Conservation (phyloP, 495 filamentous ascomycete species). For the Mytilinidion resinicola region DNA sequence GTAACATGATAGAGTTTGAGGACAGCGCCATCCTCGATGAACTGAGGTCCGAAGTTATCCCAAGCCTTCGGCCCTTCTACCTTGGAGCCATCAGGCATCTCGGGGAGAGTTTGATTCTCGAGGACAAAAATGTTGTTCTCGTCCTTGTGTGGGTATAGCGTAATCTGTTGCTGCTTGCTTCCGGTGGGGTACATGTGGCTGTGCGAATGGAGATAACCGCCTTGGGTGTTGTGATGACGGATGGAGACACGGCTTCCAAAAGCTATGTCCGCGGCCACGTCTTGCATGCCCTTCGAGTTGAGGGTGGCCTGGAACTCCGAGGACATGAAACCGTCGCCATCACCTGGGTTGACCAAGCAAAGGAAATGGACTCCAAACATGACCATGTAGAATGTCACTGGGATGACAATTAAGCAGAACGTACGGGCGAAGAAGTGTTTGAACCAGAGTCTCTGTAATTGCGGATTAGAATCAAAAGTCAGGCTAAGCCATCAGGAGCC, state of each 20-base stretch:
- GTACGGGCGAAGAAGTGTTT: conserved; percentile 90
- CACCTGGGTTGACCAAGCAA: conserved; percentile 87
- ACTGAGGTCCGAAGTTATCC: conserved; percentile 63
- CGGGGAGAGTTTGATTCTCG: conserved; percentile 92
- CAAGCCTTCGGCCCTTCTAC: conserved; percentile 77
- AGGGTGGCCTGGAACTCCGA: conserved; percentile 97
- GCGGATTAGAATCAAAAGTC: conserved; percentile 3
- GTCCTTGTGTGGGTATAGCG: conserved; percentile 97
- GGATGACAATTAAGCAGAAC: conserved; percentile 90
- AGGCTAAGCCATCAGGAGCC: conserved; percentile 7
- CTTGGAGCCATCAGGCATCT: conserved; percentile 63
- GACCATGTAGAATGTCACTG: conserved; percentile 80
- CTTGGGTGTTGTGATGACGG: conserved; percentile 93
- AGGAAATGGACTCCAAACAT: conserved; percentile 96
- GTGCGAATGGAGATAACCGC: conserved; percentile 95
- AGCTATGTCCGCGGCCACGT: conserved; percentile 85
- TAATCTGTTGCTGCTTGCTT: conserved; percentile 97
- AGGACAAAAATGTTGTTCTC: conserved; percentile 93
- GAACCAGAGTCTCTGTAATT: conserved; percentile 66
- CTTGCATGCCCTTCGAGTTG: conserved; percentile 92
- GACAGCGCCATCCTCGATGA: conserved; percentile 71
- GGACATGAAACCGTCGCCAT: conserved; percentile 98
- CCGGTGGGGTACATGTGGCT: conserved; percentile 94
- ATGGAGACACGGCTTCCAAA: conserved; percentile 80
- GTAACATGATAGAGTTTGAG: conserved; percentile 75